These are phyloP conservation scores for Coffea eugenioides DNA, from an alignment of 257 asterid genomes.

Conservation along the genomic window DNA sequence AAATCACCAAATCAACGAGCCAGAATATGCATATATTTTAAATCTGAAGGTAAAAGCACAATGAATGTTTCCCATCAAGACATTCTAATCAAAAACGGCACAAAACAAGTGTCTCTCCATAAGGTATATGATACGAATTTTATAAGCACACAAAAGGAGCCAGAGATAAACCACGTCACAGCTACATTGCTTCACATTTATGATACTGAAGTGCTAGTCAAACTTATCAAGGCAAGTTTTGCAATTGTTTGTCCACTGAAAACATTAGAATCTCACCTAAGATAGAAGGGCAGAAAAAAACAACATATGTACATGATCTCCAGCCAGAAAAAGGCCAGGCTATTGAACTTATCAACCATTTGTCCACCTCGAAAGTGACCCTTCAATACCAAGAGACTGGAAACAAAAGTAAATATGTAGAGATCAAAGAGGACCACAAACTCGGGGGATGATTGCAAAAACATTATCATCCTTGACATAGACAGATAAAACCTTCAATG, in stretches of 20 bases:
- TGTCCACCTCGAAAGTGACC: neutral
- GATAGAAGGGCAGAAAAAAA: neutral
- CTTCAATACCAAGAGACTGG: too few species aligned
- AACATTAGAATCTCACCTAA: neutral
- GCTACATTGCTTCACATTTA: too few species aligned
- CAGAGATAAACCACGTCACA: neutral
- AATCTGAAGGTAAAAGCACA: neutral
- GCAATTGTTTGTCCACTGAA: neutral
- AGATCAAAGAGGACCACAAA: neutral
- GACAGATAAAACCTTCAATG: neutral
- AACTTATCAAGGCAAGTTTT: neutral
- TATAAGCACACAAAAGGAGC: neutral
- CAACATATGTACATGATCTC: neutral
- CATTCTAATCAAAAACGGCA: neutral
- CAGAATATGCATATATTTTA: too few species aligned
- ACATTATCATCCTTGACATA: neutral
- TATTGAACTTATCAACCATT: neutral
- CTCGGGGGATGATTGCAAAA: neutral
- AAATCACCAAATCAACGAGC: neutral
- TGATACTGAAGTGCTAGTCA: too few species aligned
- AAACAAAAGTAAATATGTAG: neutral
- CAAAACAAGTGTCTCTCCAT: neutral
- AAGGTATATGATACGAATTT: neutral
- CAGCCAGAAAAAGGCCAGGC: neutral
- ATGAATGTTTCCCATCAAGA: neutral